These are phyloP conservation scores for Globisporangium nagaii DNA, from an alignment of 352 stramenopile genomes.

Conservation along the genomic window DNA sequence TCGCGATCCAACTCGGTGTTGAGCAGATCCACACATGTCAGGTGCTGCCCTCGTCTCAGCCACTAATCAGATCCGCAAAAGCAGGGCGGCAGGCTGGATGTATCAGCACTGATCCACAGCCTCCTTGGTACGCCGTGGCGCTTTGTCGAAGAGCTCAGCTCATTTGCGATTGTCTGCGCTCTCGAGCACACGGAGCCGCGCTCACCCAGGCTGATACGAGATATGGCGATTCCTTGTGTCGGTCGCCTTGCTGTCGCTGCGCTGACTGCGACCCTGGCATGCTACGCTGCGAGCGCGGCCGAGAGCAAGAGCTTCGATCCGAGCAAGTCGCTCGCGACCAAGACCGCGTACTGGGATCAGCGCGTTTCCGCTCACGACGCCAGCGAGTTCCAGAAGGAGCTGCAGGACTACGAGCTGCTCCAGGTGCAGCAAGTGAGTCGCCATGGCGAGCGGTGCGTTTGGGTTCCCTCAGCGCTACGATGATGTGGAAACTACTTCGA, in stretches of 20 bases:
- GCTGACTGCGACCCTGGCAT: not conserved
- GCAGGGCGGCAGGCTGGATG: not conserved
- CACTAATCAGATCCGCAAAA: no score
- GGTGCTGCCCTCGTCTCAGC: no score
- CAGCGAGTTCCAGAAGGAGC: not conserved
- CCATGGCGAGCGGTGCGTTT: conserved; percentile 41
- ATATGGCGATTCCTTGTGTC: not conserved
- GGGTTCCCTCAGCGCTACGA: no score
- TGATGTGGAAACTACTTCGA: no score
- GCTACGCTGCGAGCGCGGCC: not conserved
- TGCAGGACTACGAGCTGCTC: conserved; percentile 15
- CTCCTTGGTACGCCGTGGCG: not conserved
- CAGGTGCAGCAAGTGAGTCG: conserved; percentile 54
- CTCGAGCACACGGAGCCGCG: no score
- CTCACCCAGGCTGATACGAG: not conserved
- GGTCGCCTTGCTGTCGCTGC: not conserved
- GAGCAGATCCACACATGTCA: no score
- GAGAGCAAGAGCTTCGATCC: conserved; percentile 5
- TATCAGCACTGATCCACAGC: not conserved
- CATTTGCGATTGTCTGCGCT: not conserved
- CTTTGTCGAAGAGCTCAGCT: no score
- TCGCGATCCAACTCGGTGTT: no score
- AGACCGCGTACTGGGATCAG: conserved; percentile 33
- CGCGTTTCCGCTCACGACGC: not conserved
- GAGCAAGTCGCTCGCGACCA: conserved; percentile 23